Evolutionary conservation across 1,284 basidiomycete species (phyloP).

Genomic region (Taiwanofungus camphoratus): DNA sequence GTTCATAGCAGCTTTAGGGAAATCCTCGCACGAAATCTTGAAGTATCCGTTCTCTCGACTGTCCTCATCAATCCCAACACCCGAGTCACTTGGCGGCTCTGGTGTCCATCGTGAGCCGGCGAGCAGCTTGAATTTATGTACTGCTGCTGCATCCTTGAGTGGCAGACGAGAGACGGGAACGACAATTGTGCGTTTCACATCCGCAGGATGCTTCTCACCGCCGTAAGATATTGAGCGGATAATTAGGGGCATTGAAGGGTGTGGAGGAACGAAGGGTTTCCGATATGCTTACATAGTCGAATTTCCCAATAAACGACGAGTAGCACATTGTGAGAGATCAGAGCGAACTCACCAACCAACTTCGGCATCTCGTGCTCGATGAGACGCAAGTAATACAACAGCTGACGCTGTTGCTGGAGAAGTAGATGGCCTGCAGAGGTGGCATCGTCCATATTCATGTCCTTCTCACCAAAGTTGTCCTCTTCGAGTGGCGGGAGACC

Average conservation of each 20-base stretch:
- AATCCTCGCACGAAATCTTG: conserved; percentile 83
- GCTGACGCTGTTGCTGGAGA: conserved; percentile 64
- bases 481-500: background rate
- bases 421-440: conserved; percentile 63
- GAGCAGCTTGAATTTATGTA: conserved; percentile 77
- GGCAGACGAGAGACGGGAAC: conserved; percentile 70
- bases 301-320: background rate
- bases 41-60: conserved; percentile 68
- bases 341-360: conserved; percentile 61
- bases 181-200: conserved; percentile 65
- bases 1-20: conserved; percentile 74
- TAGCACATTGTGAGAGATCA: conserved; percentile 5
- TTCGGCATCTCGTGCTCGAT: conserved; percentile 82
- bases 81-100: conserved; percentile 62
- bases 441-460: conserved; percentile 45
- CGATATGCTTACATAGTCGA: conserved; percentile 75
- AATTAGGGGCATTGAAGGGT: conserved; percentile 51
- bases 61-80: conserved; percentile 37
- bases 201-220: conserved; percentile 66
- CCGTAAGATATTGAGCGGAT: conserved; percentile 74
- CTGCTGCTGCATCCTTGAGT: conserved; percentile 51
- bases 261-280: conserved; percentile 68
- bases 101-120: conserved; percentile 81
- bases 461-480: conserved; percentile 9
- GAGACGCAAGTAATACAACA: conserved; percentile 69